Evolutionary conservation across 805 yeast genomes (phyloP).

Genomic region (Monosporozyma servazzii): DNA sequence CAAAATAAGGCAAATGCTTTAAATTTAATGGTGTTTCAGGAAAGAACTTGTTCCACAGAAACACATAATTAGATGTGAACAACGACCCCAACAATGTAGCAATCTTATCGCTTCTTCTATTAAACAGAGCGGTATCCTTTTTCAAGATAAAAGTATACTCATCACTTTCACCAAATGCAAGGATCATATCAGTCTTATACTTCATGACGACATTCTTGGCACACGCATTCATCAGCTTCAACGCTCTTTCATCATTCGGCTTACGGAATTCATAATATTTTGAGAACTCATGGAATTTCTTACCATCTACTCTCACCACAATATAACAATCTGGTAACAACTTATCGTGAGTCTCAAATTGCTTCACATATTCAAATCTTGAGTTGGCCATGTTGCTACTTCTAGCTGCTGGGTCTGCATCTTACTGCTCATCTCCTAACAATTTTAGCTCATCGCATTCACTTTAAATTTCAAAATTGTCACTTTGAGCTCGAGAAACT

Average conservation of each 20-base stretch:
- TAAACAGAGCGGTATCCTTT: slow-evolving; percentile 58
- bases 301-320: slow-evolving; percentile 82
- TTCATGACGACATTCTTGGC: slow-evolving; percentile 56
- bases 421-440: neutral
- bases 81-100: slow-evolving; percentile 74
- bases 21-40: slow-evolving; percentile 39
- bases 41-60: slow-evolving; percentile 55
- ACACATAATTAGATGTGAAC: slow-evolving; percentile 68
- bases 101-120: slow-evolving; percentile 71
- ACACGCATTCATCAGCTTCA: slow-evolving; percentile 71
- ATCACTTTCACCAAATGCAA: slow-evolving; percentile 94
- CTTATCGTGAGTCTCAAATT: slow-evolving; percentile 64
- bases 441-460: neutral
- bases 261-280: slow-evolving; percentile 64
- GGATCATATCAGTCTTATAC: slow-evolving; percentile 56
- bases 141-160: slow-evolving; percentile 80
- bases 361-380: slow-evolving; percentile 75
- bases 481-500: neutral
- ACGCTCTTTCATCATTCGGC: slow-evolving; percentile 78
- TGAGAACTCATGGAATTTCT: slow-evolving; percentile 86
- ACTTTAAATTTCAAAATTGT: neutral
- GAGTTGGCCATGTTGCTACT: slow-evolving; percentile 64
- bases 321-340: slow-evolving; percentile 75
- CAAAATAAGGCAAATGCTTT: slow-evolving; percentile 72
- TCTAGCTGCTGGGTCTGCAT: neutral